These are phyloP conservation scores for Chloranthus sessilifolius DNA, from an alignment of 164 flowering plant species.

Conservation along the genomic window DNA sequence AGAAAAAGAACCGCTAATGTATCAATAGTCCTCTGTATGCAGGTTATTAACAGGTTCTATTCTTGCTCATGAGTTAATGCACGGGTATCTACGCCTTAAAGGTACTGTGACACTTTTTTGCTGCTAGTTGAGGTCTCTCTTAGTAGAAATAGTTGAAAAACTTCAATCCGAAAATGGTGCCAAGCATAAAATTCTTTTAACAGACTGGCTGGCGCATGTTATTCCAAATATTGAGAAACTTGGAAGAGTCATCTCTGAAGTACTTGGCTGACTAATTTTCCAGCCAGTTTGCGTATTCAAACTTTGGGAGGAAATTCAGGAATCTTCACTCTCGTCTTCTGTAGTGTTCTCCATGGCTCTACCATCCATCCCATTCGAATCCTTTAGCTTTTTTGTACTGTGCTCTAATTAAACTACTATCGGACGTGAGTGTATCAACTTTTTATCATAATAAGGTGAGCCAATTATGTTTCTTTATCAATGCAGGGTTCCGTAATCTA, in stretches of 20 bases:
- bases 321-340: not conserved
- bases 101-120: slow-evolving; percentile 49
- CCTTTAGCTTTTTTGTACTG: not conserved
- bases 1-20: not conserved
- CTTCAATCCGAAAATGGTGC: too few relatives aligned
- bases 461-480: not conserved
- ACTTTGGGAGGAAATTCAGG: too few relatives aligned
- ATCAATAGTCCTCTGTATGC: slow-evolving; percentile 21
- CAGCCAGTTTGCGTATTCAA: too few relatives aligned
- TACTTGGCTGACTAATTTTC: not conserved
- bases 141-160: not conserved
- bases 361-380: not conserved
- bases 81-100: slow-evolving; percentile 90
- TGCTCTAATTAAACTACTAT: not conserved
- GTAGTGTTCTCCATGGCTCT: not conserved
- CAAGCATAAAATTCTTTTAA: too few relatives aligned
- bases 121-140: not conserved
- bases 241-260: not conserved
- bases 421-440: too few relatives aligned
- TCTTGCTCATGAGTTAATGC: slow-evolving; percentile 97
- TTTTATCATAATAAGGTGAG: not conserved
- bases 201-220: not conserved
- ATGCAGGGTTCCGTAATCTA: slow-evolving; percentile 72
- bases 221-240: not conserved
- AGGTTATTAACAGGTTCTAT: slow-evolving; percentile 92